phyloP scores from a whole-genome alignment of 2,329 filamentous ascomycete genomes.

The Conoideocrella luteorostrata region DNA sequence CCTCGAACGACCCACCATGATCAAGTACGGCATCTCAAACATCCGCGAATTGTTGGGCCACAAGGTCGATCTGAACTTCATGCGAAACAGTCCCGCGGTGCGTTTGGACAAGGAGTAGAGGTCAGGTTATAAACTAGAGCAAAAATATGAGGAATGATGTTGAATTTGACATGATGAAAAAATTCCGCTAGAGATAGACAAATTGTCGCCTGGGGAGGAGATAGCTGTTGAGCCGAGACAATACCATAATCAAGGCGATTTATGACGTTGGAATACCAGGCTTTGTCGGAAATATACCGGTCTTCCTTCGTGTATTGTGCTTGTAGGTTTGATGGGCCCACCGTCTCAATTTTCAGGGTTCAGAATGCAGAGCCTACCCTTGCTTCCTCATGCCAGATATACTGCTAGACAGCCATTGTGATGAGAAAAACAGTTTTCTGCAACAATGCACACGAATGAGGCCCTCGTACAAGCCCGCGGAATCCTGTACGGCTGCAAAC shows the following conservation, averaged over 20 bases:
- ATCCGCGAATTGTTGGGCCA: constrained; percentile 90
- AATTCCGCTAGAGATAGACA: not conserved
- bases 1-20: constrained; percentile 95
- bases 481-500: too few species aligned
- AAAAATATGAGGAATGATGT: not conserved
- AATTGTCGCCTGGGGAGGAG: not conserved
- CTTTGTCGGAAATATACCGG: too few species aligned
- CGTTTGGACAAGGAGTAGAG: constrained; percentile 76
- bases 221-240: not conserved
- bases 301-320: too few species aligned
- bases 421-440: too few species aligned
- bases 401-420: too few species aligned
- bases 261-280: not conserved
- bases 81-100: constrained; percentile 86
- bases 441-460: too few species aligned
- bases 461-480: too few species aligned
- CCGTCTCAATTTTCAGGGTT: too few species aligned
- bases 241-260: not conserved
- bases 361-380: too few species aligned
- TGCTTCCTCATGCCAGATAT: too few species aligned
- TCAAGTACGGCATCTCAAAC: constrained; percentile 85
- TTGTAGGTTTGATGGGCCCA: too few species aligned
- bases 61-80: constrained; percentile 90
- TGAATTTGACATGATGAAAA: not conserved
- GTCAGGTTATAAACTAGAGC: not conserved